These are phyloP conservation scores for Metschnikowia arizonensis DNA, from an alignment of 805 yeast species.

Conservation along the genomic window DNA sequence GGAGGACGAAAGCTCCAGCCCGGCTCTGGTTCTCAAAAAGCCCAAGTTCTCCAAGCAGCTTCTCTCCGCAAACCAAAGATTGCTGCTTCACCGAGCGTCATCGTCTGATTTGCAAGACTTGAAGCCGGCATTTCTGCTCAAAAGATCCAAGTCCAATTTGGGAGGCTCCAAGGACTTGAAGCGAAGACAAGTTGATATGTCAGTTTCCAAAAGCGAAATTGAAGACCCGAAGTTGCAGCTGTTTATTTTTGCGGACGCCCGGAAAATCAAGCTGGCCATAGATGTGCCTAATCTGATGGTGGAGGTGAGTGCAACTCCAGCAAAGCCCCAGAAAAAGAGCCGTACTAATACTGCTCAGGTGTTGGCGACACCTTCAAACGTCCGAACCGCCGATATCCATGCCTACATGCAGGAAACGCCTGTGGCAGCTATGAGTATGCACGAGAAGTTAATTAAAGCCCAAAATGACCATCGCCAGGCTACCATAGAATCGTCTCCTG, in stretches of 20 bases:
- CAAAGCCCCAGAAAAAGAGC: conserved; percentile 5
- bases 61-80: conserved; percentile 10
- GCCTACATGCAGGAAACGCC: conserved; percentile 13
- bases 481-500: conserved; percentile 12
- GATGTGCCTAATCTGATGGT: conserved; percentile 19
- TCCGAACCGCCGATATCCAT: conserved; percentile 8
- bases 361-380: conserved; percentile 15
- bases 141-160: conserved; percentile 38
- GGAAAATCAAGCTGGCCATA: conserved; percentile 22
- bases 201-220: conserved; percentile 13
- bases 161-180: conserved; percentile 34
- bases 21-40: conserved; percentile 1
- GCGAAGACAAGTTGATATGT: conserved; percentile 40
- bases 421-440: background rate
- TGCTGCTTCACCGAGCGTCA: conserved; percentile 18
- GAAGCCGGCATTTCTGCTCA: conserved; percentile 33
- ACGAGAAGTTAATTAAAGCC: background rate
- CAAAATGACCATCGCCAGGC: background rate
- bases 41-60: conserved; percentile 17
- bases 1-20: conserved; percentile 1
- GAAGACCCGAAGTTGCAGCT: conserved; percentile 5
- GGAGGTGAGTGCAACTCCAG: conserved; percentile 32
- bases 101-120: conserved; percentile 22
- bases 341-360: conserved; percentile 8
- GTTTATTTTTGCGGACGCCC: conserved; percentile 27